Conservation (phyloP, 495 filamentous ascomycete genomes). For the Aspergillus sclerotioniger region DNA sequence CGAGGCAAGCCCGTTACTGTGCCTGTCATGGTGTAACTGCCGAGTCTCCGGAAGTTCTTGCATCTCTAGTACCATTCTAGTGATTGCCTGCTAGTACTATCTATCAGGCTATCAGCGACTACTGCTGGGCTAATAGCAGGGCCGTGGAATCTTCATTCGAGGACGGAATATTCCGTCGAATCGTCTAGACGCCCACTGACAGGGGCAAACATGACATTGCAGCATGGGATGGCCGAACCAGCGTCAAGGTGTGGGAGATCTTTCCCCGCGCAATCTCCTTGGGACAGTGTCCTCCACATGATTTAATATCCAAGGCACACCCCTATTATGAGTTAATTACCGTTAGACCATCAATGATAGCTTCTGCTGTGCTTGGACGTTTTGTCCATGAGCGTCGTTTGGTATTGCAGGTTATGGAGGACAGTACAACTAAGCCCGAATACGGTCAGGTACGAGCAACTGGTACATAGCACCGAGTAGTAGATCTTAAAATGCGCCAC, state of each 20-base stretch:
- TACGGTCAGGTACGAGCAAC: background rate
- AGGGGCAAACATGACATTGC: slow-evolving; percentile 3
- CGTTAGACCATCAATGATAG: background rate
- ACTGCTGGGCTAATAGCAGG: background rate
- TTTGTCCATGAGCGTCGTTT: background rate
- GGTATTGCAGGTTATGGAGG: background rate
- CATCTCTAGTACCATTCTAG: no score
- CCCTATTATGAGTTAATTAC: background rate
- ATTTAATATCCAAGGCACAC: background rate
- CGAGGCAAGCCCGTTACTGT: slow-evolving; percentile 7
- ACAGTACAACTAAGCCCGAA: background rate
- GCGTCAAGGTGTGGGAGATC: slow-evolving; percentile 5
- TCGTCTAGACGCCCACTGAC: slow-evolving; percentile 5
- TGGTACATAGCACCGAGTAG: background rate
- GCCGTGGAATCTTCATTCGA: background rate
- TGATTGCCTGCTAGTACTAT: background rate
- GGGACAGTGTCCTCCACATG: slow-evolving; percentile 4
- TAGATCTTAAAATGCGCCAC: slow-evolving; percentile 5
- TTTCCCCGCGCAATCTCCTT: slow-evolving; percentile 11
- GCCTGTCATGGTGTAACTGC: background rate
- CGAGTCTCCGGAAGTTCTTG: background rate
- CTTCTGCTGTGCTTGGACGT: background rate
- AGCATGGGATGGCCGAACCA: slow-evolving; percentile 1
- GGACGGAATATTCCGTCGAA: slow-evolving; percentile 3
- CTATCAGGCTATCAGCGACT: background rate